Evolutionary conservation across 179 eudicot species (phyloP), one percentile per base, ranked within the genome.

Genomic region (Carnegiea gigantea): DNA sequence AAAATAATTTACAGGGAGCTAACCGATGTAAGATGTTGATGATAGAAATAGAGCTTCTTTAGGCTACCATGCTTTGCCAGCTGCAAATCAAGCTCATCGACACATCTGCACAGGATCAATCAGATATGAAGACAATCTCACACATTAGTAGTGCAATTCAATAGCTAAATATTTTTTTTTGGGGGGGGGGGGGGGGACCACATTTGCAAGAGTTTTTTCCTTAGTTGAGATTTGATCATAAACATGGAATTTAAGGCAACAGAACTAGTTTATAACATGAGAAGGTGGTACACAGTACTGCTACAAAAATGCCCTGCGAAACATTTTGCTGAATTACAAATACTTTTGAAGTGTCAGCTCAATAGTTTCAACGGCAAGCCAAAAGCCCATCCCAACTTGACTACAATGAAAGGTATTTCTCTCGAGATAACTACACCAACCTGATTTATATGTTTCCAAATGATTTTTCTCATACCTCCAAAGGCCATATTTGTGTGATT

Each of bases 11-110:
- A 33, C 67, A 43, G 18, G 38, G 68, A 88, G 86, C 97, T 90
- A 81, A 96, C 99, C 73, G 93, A 89, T 54, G 99, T 96, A 82
- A 96, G 98, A 91, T 96, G 98, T 78, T 94, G 97, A 83, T 96
- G 99, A 87, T 96, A 94, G 89, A 96, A 96, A 88, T 96, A 96
- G 48, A 96, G 95, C 82, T 92, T 95, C 89, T 89, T 96, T 80
- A 96, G 91, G 88, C 99, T 93, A 65, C 99, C 99, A 81, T 94
- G 93, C 82, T 94, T 96, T 81, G 92, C 89, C 76, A 96, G 91
- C 89, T 92, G 97, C 83, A 89, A 86, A 86, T 96, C 99, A 81
- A 96, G 95, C 85, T 96, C 99, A 88, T 96, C 99, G 76, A 94
- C 93, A 86, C 99, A 94, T 82, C 99, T 96, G 93, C 87, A 85